Evolutionary conservation across 768 basidiomycete genomes (phyloP).

Genomic region (Trametes coccinea): DNA sequence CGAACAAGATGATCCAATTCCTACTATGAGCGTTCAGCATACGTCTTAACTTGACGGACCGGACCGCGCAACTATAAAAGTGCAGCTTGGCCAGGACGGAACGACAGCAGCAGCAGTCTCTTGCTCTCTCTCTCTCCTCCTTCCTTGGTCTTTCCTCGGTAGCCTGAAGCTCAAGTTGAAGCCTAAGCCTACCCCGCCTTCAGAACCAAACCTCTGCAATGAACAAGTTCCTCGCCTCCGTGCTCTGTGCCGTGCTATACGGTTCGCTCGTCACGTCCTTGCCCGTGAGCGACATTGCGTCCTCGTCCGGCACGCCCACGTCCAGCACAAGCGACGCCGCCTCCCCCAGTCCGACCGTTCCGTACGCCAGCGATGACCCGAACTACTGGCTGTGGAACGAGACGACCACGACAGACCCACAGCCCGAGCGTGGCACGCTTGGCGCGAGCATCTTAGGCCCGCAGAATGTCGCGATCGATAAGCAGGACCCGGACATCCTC

Average conservation of each 20-base stretch:
- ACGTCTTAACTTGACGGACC: too few relatives aligned
- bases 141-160: too few relatives aligned
- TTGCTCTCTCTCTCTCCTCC: too few relatives aligned
- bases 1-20: too few relatives aligned
- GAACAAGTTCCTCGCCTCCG: background rate
- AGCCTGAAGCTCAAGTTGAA: too few relatives aligned
- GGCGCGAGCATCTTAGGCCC: constrained; percentile 34
- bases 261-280: background rate
- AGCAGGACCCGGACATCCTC: constrained; percentile 35
- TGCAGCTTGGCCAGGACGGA: too few relatives aligned
- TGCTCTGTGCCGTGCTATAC: background rate
- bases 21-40: too few relatives aligned
- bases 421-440: constrained; percentile 27
- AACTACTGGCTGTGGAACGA: constrained; percentile 26
- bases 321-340: constrained; percentile 1
- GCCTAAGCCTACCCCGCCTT: background rate
- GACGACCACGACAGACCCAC: constrained; percentile 17
- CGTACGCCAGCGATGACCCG: constrained; percentile 26
- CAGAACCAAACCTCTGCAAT: background rate
- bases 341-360: constrained; percentile 22
- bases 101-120: too few relatives aligned
- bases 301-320: too few relatives aligned
- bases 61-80: too few relatives aligned
- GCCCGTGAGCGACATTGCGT: background rate
- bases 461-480: constrained; percentile 32